A percentile compares a stretch with the other conserved stretches of the same genome.
These are phyloP conservation scores for Ballota nigra DNA, from an alignment of 257 asterid genomes.

Conservation along the genomic window DNA sequence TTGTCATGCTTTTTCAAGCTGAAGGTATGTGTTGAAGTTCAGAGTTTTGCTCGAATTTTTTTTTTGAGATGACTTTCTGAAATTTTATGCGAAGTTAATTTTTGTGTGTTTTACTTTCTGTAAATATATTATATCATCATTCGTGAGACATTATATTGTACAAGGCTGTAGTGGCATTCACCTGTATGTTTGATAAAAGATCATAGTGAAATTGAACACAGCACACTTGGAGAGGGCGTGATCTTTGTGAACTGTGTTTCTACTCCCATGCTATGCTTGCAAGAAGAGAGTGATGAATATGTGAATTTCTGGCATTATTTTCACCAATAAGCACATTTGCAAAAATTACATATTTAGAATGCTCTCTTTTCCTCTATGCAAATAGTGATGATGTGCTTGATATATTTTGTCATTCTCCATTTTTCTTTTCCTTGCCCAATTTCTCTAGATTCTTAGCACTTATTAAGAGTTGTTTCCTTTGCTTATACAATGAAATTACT, in stretches of 20 bases:
- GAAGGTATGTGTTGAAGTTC: conserved; percentile 57
- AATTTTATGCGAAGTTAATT: conserved; percentile 10
- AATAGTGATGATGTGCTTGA: conserved; percentile 6
- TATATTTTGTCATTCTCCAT: background rate
- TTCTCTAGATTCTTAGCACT: background rate
- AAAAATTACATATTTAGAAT: background rate
- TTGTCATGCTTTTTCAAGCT: conserved; percentile 83
- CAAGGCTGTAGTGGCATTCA: background rate
- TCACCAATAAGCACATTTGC: background rate
- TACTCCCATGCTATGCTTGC: background rate
- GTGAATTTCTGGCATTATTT: background rate
- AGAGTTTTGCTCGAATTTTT: conserved; percentile 8
- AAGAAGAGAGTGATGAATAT: background rate
- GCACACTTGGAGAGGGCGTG: background rate
- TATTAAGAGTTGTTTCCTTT: conserved; percentile 3
- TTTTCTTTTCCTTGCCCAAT: background rate
- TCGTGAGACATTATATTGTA: background rate
- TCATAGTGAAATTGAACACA: background rate
- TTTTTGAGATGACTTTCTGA: background rate
- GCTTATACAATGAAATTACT: conserved; percentile 22
- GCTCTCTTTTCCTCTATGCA: background rate
- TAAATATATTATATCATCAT: background rate
- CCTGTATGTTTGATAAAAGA: background rate
- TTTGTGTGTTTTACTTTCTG: conserved; percentile 1
- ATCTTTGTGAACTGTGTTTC: background rate